These are phyloP conservation scores for Microthyrium microscopicum DNA, from an alignment of 2,329 filamentous ascomycete species.

Conservation along the genomic window DNA sequence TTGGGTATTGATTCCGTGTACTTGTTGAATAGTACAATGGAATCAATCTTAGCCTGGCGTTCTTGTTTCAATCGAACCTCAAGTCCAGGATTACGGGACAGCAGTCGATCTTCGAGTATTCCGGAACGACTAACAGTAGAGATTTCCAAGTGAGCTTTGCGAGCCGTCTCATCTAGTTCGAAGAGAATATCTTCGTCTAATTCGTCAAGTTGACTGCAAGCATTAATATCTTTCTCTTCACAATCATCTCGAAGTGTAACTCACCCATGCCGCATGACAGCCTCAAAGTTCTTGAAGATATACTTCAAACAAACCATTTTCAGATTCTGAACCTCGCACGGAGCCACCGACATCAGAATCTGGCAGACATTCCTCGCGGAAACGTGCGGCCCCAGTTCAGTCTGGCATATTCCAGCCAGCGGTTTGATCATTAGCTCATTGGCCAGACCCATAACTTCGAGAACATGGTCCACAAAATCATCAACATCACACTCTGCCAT, in stretches of 20 bases:
- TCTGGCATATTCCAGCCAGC: conserved; percentile 78
- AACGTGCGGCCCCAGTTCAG: conserved; percentile 65
- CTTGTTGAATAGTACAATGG: conserved; percentile 52
- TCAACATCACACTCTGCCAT: conserved; percentile 57
- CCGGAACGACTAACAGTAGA: conserved; percentile 65
- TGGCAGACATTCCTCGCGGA: conserved; percentile 72
- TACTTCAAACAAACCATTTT: conserved; percentile 82
- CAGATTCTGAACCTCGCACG: conserved; percentile 68
- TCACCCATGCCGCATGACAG: conserved; percentile 73
- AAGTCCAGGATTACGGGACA: conserved; percentile 47
- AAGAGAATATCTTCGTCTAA: conserved; percentile 68
- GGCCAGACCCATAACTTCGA: conserved; percentile 78
- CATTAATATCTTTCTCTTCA: neutral
- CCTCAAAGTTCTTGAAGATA: conserved; percentile 77
- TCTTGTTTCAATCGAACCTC: conserved; percentile 52
- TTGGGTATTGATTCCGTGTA: conserved; percentile 50
- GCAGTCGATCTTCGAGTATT: conserved; percentile 47
- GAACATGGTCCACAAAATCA: conserved; percentile 71
- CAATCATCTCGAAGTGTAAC: conserved; percentile 9
- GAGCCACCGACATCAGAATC: conserved; percentile 70
- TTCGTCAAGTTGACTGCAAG: conserved; percentile 52
- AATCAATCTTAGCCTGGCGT: conserved; percentile 51
- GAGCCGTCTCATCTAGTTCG: conserved; percentile 66
- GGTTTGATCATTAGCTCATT: conserved; percentile 94
- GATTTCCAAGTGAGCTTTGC: conserved; percentile 53